A percentile compares a stretch with the other conserved stretches of the same genome.
phyloP scores from a whole-genome alignment of 352 stramenopile species.

The Phytophthora pseudosyringae region DNA sequence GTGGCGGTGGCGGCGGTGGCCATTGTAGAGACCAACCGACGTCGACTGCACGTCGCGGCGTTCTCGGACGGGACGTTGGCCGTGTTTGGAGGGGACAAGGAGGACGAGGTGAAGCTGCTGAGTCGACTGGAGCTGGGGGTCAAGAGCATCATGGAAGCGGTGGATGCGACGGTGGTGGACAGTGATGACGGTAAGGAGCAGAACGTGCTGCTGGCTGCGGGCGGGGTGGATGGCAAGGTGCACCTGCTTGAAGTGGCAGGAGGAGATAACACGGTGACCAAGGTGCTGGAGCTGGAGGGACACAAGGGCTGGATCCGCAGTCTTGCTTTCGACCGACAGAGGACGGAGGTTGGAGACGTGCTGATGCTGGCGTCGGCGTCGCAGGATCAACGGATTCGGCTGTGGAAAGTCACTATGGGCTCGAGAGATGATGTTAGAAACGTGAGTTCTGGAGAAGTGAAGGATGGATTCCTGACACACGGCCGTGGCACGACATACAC shows the following conservation, averaged over 20 bases:
- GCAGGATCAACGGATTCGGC: slow-evolving; percentile 73
- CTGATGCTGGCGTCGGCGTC: slow-evolving; percentile 67
- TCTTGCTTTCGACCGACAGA: slow-evolving; percentile 51
- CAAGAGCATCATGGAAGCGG: slow-evolving; percentile 61
- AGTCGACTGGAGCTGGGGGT: slow-evolving; percentile 40
- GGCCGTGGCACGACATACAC: slow-evolving; percentile 39
- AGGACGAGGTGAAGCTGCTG: slow-evolving; percentile 20
- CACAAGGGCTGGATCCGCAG: slow-evolving; percentile 75
- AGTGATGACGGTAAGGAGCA: slow-evolving; percentile 4
- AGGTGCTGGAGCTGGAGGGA: slow-evolving; percentile 56
- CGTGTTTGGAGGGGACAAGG: slow-evolving; percentile 41
- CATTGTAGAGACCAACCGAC: slow-evolving; percentile 34
- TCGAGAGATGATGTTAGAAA: neutral
- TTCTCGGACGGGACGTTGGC: slow-evolving; percentile 60
- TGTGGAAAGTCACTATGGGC: slow-evolving; percentile 60
- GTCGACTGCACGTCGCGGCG: slow-evolving; percentile 46
- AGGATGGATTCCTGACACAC: slow-evolving; percentile 42
- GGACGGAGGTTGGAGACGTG: neutral
- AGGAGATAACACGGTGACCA: slow-evolving; percentile 19
- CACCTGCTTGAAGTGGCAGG: slow-evolving; percentile 61
- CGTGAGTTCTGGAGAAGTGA: slow-evolving; percentile 14
- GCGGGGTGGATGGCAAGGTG: slow-evolving; percentile 74
- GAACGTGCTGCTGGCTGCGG: slow-evolving; percentile 60
- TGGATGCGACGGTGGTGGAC: slow-evolving; percentile 35
- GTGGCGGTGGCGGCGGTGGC: slow-evolving; percentile 51